Evolutionary conservation across 2,329 filamentous ascomycete species (phyloP).

Genomic region (Pseudogymnoascus sp.): DNA sequence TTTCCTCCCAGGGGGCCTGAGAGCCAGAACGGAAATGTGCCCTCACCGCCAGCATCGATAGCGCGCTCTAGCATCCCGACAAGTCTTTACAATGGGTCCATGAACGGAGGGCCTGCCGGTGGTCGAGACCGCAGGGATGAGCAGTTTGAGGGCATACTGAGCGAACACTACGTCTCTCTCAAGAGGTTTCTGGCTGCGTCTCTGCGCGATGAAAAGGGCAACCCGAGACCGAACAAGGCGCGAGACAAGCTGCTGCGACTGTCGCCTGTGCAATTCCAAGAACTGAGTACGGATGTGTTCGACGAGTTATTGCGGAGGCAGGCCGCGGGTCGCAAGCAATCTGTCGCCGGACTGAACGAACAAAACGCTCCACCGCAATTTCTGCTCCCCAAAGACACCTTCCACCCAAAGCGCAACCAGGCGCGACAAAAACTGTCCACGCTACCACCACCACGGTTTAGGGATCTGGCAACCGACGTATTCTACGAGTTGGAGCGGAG

Average conservation of each 20-base stretch:
- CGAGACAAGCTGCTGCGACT: slow-evolving; percentile 88
- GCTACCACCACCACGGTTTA: slow-evolving; percentile 75
- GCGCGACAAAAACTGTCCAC: slow-evolving; percentile 93
- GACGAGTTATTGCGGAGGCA: slow-evolving; percentile 89
- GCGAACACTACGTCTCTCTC: slow-evolving; percentile 74
- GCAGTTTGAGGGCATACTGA: slow-evolving; percentile 51
- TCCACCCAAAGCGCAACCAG: slow-evolving; percentile 96
- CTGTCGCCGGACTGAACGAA: slow-evolving; percentile 37
- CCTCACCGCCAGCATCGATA: slow-evolving; percentile 83
- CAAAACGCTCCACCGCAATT: slow-evolving; percentile 54
- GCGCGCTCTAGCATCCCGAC: slow-evolving; percentile 77
- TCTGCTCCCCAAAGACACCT: slow-evolving; percentile 75
- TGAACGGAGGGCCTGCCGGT: slow-evolving; percentile 40
- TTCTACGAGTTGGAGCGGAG: slow-evolving; percentile 89
- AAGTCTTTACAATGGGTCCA: slow-evolving; percentile 46
- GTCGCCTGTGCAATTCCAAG: slow-evolving; percentile 88
- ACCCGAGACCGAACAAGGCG: slow-evolving; percentile 74
- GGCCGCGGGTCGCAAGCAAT: slow-evolving; percentile 48
- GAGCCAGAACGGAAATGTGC: slow-evolving; percentile 47
- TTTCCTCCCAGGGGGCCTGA: slow-evolving; percentile 38
- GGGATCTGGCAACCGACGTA: slow-evolving; percentile 89
- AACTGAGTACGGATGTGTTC: slow-evolving; percentile 94
- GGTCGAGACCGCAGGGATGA: slow-evolving; percentile 54
- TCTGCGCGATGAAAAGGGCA: slow-evolving; percentile 64
- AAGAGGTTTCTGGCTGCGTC: slow-evolving; percentile 56